Percentiles rank a stretch among this genome's conserved stretches.
Evolutionary conservation across 179 eudicot genomes (phyloP).

Genomic region (Corrigiola litoralis): DNA sequence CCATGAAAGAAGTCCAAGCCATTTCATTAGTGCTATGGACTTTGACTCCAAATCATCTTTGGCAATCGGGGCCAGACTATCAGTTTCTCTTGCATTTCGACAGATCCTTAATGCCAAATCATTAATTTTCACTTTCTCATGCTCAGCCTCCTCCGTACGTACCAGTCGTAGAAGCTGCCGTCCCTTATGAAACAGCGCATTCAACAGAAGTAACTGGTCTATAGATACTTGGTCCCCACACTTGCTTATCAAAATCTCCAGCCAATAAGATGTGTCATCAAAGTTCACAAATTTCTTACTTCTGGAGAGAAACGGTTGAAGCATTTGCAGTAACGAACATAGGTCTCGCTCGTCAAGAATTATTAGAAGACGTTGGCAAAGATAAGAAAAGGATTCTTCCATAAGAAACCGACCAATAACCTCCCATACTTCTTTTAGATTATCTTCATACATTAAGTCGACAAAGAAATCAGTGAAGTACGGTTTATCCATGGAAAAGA

Average conservation of each 20-base stretch:
- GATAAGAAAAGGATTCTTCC: slow-evolving; percentile 71
- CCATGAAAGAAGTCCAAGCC: slow-evolving; percentile 78
- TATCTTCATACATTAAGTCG: slow-evolving; percentile 63
- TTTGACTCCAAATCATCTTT: slow-evolving; percentile 30
- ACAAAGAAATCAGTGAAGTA: slow-evolving; percentile 65
- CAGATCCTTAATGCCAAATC: slow-evolving; percentile 40
- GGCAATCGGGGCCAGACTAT: slow-evolving; percentile 38
- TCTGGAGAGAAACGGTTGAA: slow-evolving; percentile 42
- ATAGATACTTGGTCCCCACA: slow-evolving; percentile 41
- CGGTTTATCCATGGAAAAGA: slow-evolving; percentile 53
- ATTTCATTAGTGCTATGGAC: slow-evolving; percentile 41
- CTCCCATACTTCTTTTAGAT: slow-evolving; percentile 68
- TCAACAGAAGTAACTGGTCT: slow-evolving; percentile 57
- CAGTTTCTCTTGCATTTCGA: slow-evolving; percentile 31
- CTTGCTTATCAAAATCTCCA: slow-evolving; percentile 60
- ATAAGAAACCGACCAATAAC: slow-evolving; percentile 56
- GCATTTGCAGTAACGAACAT: slow-evolving; percentile 34
- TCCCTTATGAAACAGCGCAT: slow-evolving; percentile 59
- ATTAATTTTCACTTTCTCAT: slow-evolving; percentile 44
- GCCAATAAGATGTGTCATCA: slow-evolving; percentile 43
- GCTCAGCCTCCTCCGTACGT: slow-evolving; percentile 46
- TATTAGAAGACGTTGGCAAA: slow-evolving; percentile 79
- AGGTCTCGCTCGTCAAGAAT: slow-evolving; percentile 63
- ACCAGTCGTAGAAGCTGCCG: slow-evolving; percentile 69
- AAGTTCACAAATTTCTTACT: slow-evolving; percentile 27